phyloP scores from a whole-genome alignment of 2,329 filamentous ascomycete genomes.

The Fragosphaeria purpurea region DNA sequence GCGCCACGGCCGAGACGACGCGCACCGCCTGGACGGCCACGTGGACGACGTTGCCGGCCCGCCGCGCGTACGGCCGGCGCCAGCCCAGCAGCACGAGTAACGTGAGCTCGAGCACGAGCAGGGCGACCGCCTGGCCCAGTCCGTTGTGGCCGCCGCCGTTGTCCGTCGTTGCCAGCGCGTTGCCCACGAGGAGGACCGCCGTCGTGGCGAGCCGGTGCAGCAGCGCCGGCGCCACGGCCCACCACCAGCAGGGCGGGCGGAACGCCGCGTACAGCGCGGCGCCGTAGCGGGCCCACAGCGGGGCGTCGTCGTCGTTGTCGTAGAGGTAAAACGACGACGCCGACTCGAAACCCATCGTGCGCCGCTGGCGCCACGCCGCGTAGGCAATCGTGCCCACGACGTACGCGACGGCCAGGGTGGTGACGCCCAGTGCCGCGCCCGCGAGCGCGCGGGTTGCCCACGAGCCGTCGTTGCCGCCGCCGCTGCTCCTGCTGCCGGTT shows the following conservation, averaged over 20 bases:
- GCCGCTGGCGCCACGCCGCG: slow-evolving; percentile 64
- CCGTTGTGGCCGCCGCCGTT: slow-evolving; percentile 51
- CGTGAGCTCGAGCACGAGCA: slow-evolving; percentile 69
- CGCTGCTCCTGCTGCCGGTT: no score
- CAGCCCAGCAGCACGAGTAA: slow-evolving; percentile 75
- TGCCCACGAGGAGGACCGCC: slow-evolving; percentile 70
- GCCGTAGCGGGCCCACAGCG: slow-evolving; percentile 89
- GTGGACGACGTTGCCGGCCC: slow-evolving; percentile 86
- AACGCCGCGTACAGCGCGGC: slow-evolving; percentile 88
- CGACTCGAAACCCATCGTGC: slow-evolving; percentile 60
- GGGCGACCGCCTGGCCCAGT: slow-evolving; percentile 66
- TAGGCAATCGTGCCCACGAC: slow-evolving; percentile 78
- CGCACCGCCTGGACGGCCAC: slow-evolving; percentile 83
- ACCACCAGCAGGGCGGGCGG: slow-evolving; percentile 92
- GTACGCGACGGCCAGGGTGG: slow-evolving; percentile 71
- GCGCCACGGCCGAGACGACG: slow-evolving; percentile 77
- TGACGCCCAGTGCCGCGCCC: slow-evolving; percentile 66
- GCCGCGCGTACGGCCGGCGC: slow-evolving; percentile 77
- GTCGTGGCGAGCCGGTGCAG: slow-evolving; percentile 87
- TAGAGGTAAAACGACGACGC: slow-evolving; percentile 46
- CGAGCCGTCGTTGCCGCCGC: slow-evolving; percentile 60
- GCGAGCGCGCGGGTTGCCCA: slow-evolving; percentile 85
- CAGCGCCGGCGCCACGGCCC: slow-evolving; percentile 74
- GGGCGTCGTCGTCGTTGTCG: slow-evolving; percentile 84
- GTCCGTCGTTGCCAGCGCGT: slow-evolving; percentile 25